Conservation (phyloP, 1,284 basidiomycete genomes). For the Farysia itapuensis region DNA sequence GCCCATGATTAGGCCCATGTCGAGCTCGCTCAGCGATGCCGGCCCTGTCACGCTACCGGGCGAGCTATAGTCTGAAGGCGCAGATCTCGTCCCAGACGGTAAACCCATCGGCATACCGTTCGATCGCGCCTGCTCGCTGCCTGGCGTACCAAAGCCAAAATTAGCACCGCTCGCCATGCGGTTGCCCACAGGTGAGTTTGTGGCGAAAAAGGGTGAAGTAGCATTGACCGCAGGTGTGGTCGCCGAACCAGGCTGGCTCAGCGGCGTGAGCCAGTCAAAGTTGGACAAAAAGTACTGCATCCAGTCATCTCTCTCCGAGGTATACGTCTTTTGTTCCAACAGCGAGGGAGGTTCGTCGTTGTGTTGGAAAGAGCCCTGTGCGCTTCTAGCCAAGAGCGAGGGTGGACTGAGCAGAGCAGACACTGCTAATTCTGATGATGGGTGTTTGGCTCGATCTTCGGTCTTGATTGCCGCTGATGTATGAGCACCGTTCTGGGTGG, state of each 20-base stretch:
- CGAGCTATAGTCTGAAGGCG: conserved; percentile 8
- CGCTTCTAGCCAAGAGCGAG: background rate
- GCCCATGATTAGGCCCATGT: conserved; percentile 33
- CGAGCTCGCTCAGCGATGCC: conserved; percentile 26
- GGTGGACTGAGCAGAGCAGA: conserved; percentile 10
- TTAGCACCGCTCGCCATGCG: background rate
- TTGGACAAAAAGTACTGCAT: conserved; percentile 37
- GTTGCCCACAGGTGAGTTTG: background rate
- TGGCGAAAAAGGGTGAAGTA: background rate
- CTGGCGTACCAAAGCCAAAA: no score
- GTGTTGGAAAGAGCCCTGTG: background rate
- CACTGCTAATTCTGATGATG: conserved; percentile 7
- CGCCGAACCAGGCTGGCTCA: conserved; percentile 1
- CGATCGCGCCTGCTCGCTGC: background rate
- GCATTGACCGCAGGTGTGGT: background rate
- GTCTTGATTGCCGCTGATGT: background rate
- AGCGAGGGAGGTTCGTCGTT: background rate
- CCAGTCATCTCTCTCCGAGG: conserved; percentile 32
- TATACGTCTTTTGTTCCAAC: conserved; percentile 4
- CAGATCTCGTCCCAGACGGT: background rate
- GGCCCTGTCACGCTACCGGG: conserved; percentile 16
- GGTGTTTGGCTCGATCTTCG: background rate
- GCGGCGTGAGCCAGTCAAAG: conserved; percentile 32
- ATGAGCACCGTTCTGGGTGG: background rate
- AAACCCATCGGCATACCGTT: background rate